Evolutionary conservation across 2,329 filamentous ascomycete genomes (phyloP), one percentile per base, ranked within the genome.

Genomic region (Colletotrichum phormii): DNA sequence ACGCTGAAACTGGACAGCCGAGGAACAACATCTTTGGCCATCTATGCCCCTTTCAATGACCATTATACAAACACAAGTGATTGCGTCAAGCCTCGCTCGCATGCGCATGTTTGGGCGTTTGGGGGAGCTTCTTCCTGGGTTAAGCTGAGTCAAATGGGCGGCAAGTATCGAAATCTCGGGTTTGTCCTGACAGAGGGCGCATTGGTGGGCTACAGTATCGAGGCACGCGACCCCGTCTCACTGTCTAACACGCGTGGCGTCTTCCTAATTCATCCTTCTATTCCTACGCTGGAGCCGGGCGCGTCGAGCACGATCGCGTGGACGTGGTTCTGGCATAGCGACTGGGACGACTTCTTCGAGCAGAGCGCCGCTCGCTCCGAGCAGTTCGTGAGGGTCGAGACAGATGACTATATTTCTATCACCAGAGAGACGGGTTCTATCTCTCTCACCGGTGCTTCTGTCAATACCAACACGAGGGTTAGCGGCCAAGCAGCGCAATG

Each of bases 61-160:
- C 72, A 74, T 26, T 74, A 74, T 15, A 74, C 70, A 60, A 70
- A 73, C 24, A 74, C 72, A 2, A 62, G 60, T 5, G 70, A 74
- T 58, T 54, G 64, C 11, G 46, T 74, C 18, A 26, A 31, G 4
- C 26, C 24, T 24, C 65, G 70, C 11, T 60, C 64, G 3, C 72
- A 74, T 37, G 72, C 72, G 18, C 72, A 74, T 26, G 35, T 70
- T 1, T 74, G 70, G 70, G 72, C 64, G 2, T 67, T 70, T 35
- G 72, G 72, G 6, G 70, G 72, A 7, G 53, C 54, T 31, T 69
- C 70, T n/a, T 12, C 60, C 18, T 74, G 70, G 72, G 70, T 74
- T 3, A 74, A 73, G 53, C 57, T 73, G 22, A 68, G 8, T n/a
- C 72, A 70, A n/a, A 74, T 74, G 72, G 72, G 72, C 1, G 72